Conservation (phyloP, 768 basidiomycete species). For the Mycena olivaceomarginata region DNA sequence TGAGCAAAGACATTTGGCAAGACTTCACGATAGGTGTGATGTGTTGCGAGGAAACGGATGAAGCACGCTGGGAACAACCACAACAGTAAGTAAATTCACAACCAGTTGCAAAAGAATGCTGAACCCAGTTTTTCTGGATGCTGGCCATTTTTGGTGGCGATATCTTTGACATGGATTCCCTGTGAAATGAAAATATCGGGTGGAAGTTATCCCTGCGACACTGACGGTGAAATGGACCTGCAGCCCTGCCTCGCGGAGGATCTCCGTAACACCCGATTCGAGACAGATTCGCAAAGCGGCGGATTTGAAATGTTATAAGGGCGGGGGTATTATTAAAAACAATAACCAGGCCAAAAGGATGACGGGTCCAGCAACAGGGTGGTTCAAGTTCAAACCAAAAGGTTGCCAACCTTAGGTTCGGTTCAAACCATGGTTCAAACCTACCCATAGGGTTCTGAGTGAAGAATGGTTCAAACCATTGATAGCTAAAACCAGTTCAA, state of each 20-base stretch:
- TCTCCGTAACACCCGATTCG: slow-evolving; percentile 61
- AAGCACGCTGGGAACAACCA: slow-evolving; percentile 54
- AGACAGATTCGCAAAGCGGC: slow-evolving; percentile 55
- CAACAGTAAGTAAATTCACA: neutral
- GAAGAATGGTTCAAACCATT: no score
- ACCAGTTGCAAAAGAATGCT: slow-evolving; percentile 13
- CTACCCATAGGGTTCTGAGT: no score
- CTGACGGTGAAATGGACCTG: slow-evolving; percentile 40
- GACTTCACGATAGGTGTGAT: slow-evolving; percentile 55
- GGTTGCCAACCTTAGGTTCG: no score
- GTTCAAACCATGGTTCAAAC: no score
- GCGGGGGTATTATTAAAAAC: neutral
- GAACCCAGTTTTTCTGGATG: slow-evolving; percentile 58
- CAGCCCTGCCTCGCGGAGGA: slow-evolving; percentile 62
- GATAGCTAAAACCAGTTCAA: no score
- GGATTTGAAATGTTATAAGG: slow-evolving; percentile 49
- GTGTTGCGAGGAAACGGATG: slow-evolving; percentile 61
- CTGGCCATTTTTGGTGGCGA: slow-evolving; percentile 53
- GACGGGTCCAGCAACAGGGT: no score
- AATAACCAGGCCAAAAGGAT: no score
- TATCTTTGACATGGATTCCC: slow-evolving; percentile 58
- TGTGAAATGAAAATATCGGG: slow-evolving; percentile 18
- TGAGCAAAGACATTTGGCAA: slow-evolving; percentile 57
- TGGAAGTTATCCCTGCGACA: rapidly evolving
- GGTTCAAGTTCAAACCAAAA: no score